phyloP scores from a whole-genome alignment of 2,329 filamentous ascomycete species.

The Cordyceps javanica region DNA sequence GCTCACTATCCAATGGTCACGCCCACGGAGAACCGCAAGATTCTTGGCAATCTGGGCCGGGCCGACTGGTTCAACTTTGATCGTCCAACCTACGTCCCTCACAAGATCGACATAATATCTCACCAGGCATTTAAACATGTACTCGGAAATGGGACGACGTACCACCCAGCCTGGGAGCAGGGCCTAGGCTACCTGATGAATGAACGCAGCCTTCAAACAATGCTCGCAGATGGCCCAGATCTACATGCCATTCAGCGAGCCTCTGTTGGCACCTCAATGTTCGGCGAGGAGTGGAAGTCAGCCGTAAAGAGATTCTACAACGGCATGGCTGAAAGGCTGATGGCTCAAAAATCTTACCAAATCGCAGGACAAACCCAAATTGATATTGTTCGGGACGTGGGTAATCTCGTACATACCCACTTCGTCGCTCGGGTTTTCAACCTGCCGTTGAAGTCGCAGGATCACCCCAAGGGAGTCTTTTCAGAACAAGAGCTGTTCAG shows the following conservation, averaged over 20 bases:
- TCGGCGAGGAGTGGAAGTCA: slow-evolving; percentile 54
- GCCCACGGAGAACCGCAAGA: slow-evolving; percentile 65
- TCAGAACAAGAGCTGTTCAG: slow-evolving; percentile 52
- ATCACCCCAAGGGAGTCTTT: slow-evolving; percentile 53
- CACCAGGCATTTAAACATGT: slow-evolving; percentile 57
- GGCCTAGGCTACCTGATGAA: slow-evolving; percentile 59
- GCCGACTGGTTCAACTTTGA: slow-evolving; percentile 65
- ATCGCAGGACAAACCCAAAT: slow-evolving; percentile 52
- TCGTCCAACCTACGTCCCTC: slow-evolving; percentile 46
- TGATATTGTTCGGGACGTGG: slow-evolving; percentile 65
- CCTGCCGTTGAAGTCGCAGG: slow-evolving; percentile 58
- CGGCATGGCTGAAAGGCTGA: slow-evolving; percentile 52
- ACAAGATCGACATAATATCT: slow-evolving; percentile 51
- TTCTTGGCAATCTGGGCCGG: slow-evolving; percentile 61
- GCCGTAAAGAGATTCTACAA: slow-evolving; percentile 63
- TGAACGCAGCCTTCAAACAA: slow-evolving; percentile 45
- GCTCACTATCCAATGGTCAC: slow-evolving; percentile 71
- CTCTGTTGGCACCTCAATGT: slow-evolving; percentile 51
- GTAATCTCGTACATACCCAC: slow-evolving; percentile 59
- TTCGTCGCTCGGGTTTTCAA: slow-evolving; percentile 59
- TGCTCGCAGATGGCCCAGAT: slow-evolving; percentile 46
- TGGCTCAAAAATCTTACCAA: slow-evolving; percentile 59
- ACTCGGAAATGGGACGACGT: slow-evolving; percentile 53
- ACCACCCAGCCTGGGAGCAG: slow-evolving; percentile 59
- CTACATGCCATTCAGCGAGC: slow-evolving; percentile 45